Percentiles rank a stretch among this genome's conserved stretches.
Conservation (phyloP, 2,329 filamentous ascomycete species). For the Byssothecium circinans region DNA sequence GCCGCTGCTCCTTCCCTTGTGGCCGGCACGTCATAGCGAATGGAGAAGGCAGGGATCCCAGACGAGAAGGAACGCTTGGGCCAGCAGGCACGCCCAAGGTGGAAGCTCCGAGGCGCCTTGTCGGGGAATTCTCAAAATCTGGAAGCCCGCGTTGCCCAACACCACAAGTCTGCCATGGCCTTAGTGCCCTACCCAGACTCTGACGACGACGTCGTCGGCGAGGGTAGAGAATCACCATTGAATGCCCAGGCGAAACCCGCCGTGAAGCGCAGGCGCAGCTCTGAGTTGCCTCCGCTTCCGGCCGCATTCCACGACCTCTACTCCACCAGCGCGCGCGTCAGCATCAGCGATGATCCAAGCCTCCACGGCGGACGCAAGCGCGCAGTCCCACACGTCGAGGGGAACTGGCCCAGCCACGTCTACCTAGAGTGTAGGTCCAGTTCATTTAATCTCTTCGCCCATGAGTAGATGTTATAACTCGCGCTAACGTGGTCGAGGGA, state of each 20-base stretch:
- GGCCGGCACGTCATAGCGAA: constrained; percentile 23
- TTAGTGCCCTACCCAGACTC: constrained; percentile 55
- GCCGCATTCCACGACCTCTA: constrained; percentile 86
- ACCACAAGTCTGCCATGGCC: constrained; percentile 23
- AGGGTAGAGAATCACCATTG: neutral
- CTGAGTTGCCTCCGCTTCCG: constrained; percentile 72
- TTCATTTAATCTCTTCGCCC: neutral
- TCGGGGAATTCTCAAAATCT: too few relatives aligned
- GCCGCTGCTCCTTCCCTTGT: neutral
- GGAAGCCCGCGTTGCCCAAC: too few relatives aligned
- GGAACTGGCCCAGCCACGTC: constrained; percentile 90
- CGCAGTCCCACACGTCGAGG: constrained; percentile 78
- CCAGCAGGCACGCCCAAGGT: constrained; percentile 1
- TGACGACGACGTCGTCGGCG: constrained; percentile 31
- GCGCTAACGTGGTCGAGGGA: constrained; percentile 41
- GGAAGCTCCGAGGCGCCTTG: constrained; percentile 2
- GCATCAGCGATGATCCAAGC: constrained; percentile 76
- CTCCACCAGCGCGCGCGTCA: constrained; percentile 75
- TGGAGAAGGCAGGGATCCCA: neutral
- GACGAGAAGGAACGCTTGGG: constrained; percentile 13
- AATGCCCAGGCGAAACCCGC: constrained; percentile 4
- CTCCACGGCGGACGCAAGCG: constrained; percentile 85
- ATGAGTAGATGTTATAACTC: constrained; percentile 18
- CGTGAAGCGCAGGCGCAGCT: constrained; percentile 38
- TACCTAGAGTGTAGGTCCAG: constrained; percentile 82